These are phyloP conservation scores for Oryza glaberrima DNA, from an alignment of 176 grass and related monocot species.

Conservation along the genomic window DNA sequence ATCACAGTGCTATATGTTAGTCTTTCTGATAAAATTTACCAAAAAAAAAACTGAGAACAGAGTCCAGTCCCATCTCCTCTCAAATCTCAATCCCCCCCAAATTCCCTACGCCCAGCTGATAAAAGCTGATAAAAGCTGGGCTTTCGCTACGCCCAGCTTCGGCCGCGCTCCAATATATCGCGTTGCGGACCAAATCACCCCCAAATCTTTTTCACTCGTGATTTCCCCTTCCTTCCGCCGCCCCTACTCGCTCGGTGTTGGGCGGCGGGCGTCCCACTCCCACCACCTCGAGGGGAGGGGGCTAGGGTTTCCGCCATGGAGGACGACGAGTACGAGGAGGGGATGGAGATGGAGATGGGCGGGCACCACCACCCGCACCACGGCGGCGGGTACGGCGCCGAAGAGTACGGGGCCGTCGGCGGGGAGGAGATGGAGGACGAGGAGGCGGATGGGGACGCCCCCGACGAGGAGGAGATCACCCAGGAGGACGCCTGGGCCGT, in stretches of 20 bases:
- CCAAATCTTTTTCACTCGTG: no score
- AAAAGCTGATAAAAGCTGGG: no score
- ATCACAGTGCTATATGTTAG: no score
- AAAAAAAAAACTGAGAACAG: no score
- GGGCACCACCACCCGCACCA: conserved; percentile 45
- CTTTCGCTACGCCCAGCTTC: no score
- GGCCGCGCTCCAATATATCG: no score
- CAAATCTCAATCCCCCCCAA: no score
- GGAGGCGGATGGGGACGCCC: conserved; percentile 45
- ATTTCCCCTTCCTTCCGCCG: neutral
- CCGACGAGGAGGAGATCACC: conserved; percentile 86
- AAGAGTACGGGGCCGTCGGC: conserved; percentile 45
- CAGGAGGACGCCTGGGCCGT: conserved; percentile 97
- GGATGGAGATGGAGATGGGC: conserved; percentile 58
- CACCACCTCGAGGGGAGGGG: neutral
- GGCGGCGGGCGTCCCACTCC: neutral
- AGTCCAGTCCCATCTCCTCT: no score
- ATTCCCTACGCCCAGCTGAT: no score
- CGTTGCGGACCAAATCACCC: no score
- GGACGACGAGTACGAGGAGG: conserved; percentile 67
- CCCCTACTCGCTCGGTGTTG: neutral
- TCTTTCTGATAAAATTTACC: no score
- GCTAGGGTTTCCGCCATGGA: conserved; percentile 51
- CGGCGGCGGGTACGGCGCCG: conserved; percentile 44
- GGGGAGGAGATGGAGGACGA: conserved; percentile 62